Percentiles rank a stretch among this genome's conserved stretches.
Evolutionary conservation across 768 basidiomycete genomes (phyloP).

Genomic region (Rhodocollybia butyracea): DNA sequence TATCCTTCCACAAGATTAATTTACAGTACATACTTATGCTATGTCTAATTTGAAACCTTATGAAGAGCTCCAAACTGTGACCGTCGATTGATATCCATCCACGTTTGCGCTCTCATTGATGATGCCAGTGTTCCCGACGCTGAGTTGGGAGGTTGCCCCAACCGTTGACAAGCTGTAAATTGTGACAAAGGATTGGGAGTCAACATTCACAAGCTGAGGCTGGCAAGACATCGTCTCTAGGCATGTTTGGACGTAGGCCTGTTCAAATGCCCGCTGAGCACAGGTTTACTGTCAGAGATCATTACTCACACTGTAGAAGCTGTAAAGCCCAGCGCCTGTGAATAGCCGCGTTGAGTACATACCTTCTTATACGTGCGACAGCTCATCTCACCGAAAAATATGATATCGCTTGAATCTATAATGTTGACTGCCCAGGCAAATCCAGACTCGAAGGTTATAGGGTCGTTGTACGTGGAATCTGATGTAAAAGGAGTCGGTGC

Average conservation of each 20-base stretch:
- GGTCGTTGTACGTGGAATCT: slow-evolving; percentile 48
- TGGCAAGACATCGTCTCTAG: slow-evolving; percentile 48
- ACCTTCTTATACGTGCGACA: no score
- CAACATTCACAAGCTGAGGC: slow-evolving; percentile 50
- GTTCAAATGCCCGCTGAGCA: neutral
- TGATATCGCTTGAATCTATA: slow-evolving; percentile 47
- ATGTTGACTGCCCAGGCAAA: slow-evolving; percentile 59
- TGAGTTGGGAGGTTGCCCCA: slow-evolving; percentile 48
- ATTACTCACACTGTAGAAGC: slow-evolving; percentile 59
- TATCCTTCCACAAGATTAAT: no score
- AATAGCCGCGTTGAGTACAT: no score
- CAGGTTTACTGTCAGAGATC: neutral
- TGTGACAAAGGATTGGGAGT: slow-evolving; percentile 36
- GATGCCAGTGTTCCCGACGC: slow-evolving; percentile 42
- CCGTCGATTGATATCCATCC: slow-evolving; percentile 56
- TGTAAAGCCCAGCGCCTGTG: slow-evolving; percentile 62
- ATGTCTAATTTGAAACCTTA: no score
- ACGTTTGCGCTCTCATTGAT: slow-evolving; percentile 45
- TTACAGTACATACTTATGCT: no score
- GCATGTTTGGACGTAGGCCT: slow-evolving; percentile 29
- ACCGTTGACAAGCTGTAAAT: slow-evolving; percentile 63
- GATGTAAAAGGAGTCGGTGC: slow-evolving; percentile 53
- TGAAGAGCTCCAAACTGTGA: slow-evolving; percentile 43
- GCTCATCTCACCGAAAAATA: slow-evolving; percentile 52
- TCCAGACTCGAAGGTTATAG: slow-evolving; percentile 37